Evolutionary conservation across 495 filamentous ascomycete genomes (phyloP), one percentile per base, ranked within the genome.

Genomic region (Neurospora intermedia): DNA sequence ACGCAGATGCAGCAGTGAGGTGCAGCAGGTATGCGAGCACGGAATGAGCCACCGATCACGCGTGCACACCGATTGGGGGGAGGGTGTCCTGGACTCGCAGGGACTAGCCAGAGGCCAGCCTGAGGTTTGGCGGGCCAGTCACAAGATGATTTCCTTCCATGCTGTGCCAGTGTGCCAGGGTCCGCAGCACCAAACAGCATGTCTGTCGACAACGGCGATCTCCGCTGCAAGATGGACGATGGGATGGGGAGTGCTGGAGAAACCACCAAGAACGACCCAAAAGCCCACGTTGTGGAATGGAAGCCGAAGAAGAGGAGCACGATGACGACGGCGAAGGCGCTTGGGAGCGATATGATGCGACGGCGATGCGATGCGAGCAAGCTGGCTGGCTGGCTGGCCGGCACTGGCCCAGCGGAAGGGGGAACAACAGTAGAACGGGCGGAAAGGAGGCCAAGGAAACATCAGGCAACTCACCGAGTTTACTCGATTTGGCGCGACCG

Each of bases 101-200:
- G 69, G 69, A 35, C 48, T 38, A 54, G 23, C 71, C 23, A 38
- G n/a, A 69, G 70, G 69, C 74, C 72, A 76, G 71, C 71, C 38
- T 75, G 71, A 59, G 38, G 73, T 73, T 48, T 70, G 73, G 72
- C 39, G 69, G 70, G 54, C 69, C 54, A 74, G 74, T 77, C 77
- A 78, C 75, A 72, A 66, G 77, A 75, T 72, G 74, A 73, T 73
- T 69, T 75, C 76, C 71, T 54, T 45, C 59, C 71, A 76, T 73
- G 74, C 42, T 48, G 43, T 54, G 69, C 72, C 54, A 66, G 54
- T 16, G 27, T 62, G 54, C 20, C 23, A 31, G 72, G 71, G 41
- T 72, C 38, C 38, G 43, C 69, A 45, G 75, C 69, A 45, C 69
- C 75, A 70, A 69, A 43, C 69, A 54, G 41, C 10, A 41, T 3